Conservation (phyloP, 768 basidiomycete species). For the Pluteus cervinus region DNA sequence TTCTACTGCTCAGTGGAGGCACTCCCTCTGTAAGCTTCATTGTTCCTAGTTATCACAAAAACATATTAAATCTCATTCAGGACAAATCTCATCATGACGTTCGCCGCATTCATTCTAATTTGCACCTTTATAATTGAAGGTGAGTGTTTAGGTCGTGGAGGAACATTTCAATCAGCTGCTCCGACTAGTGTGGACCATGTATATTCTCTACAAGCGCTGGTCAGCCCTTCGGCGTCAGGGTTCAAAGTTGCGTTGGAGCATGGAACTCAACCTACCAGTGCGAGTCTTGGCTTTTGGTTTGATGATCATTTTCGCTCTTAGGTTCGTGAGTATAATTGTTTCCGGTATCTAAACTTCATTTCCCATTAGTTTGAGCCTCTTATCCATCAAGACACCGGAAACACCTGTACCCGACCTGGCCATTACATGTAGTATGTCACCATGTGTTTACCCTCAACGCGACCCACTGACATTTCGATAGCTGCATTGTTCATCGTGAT, state of each 20-base stretch:
- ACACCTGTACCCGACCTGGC: conserved; percentile 42
- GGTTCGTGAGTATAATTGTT: conserved; percentile 20
- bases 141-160: conserved; percentile 10
- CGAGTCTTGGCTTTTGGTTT: conserved; percentile 40
- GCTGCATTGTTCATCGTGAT: conserved; percentile 37
- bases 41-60: not conserved
- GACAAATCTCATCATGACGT: conserved; percentile 32
- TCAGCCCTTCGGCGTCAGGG: conserved; percentile 15
- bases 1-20: conserved; percentile 45
- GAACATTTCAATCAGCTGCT: not conserved
- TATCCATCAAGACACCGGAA: conserved; percentile 36
- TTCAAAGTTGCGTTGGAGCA: conserved; percentile 12
- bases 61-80: conserved; percentile 18
- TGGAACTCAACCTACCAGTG: conserved; percentile 38
- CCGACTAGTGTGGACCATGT: conserved; percentile 32
- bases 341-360: not conserved
- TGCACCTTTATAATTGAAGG: conserved; percentile 34
- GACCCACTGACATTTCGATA: conserved; percentile 11
- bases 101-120: conserved; percentile 33
- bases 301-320: conserved; percentile 34
- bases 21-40: conserved; percentile 24
- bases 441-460: not conserved
- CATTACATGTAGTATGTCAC: conserved; percentile 35
- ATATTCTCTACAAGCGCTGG: conserved; percentile 32
- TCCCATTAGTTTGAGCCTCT: conserved; percentile 32